A percentile compares a stretch with the other conserved stretches of the same genome.
Conservation (phyloP, 768 basidiomycete genomes). For the Postia placenta region DNA sequence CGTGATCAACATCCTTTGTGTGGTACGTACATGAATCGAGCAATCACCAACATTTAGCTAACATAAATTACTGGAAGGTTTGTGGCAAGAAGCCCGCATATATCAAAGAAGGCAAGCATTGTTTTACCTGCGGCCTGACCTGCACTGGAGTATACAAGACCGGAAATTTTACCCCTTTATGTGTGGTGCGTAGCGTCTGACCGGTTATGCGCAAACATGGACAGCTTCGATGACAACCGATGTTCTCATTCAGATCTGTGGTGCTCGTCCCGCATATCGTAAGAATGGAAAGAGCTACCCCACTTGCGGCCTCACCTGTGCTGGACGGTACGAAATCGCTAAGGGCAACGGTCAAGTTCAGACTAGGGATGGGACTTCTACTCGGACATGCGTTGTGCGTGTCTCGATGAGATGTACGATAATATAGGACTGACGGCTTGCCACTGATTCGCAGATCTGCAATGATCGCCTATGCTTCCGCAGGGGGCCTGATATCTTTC, state of each 20-base stretch:
- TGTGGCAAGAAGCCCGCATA: too few species aligned
- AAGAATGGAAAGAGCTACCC: not conserved
- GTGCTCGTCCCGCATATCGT: not conserved
- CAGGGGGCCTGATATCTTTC: not conserved
- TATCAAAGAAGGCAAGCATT: too few species aligned
- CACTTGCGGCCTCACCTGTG: too few species aligned
- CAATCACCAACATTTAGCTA: too few species aligned
- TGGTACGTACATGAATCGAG: too few species aligned
- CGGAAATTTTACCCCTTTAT: not conserved
- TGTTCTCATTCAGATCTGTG: not conserved
- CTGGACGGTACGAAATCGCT: not conserved
- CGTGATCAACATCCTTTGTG: too few species aligned
- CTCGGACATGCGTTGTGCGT: not conserved
- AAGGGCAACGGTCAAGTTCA: not conserved
- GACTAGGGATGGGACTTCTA: not conserved
- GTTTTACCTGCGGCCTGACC: not conserved
- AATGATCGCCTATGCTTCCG: not conserved
- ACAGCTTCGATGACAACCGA: too few species aligned
- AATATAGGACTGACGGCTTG: too few species aligned
- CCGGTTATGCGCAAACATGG: not conserved
- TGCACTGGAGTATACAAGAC: not conserved
- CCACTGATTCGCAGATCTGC: not conserved
- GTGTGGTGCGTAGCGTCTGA: not conserved
- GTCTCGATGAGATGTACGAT: too few species aligned
- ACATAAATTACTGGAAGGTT: too few species aligned